Evolutionary conservation across 495 filamentous ascomycete species (phyloP), one percentile per base, ranked within the genome.

Genomic region (Penicillium subrubescens): DNA sequence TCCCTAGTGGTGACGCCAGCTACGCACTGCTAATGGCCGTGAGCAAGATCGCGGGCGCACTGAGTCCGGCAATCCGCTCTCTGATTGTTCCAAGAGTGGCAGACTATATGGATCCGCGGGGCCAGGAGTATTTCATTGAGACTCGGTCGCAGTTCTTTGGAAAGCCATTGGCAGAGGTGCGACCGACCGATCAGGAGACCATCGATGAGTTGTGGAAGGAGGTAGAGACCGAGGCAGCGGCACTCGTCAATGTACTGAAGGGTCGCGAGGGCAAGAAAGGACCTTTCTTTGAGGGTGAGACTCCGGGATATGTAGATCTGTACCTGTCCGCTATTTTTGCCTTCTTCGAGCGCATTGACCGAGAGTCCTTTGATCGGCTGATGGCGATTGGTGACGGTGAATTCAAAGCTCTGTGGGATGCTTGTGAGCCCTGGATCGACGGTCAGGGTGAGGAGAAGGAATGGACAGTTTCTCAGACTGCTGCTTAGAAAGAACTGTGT

Each of bases 1-100:
- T 77, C 57, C 76, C 75, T 6, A 75, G 70, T 10, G 76, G 73
- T 12, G 75, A 74, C 46, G 70, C 75, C 12, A 75, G 74, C 57
- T 73, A 71, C 46, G 66, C 74, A 14, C 57, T 77, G 14, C 14
- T 59, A 0, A 6, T 73, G 0, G 70, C 71, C 2, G 70, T 77
- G 27, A 19, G 82, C 68, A 88, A 89, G 67, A 76, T 88, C 39
- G 79, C 78, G 6, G 5, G n/a, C 3, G 14, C 23, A 0, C 44
- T 71, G 19, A 8, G 29, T 2, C 59, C 59, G 0, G 58, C 15
- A 5, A 35, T 66, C 23, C 37, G 39, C 14, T 4, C 37, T 6
- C 27, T 72, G n/a, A 34, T 76, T 10, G 31, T 76, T 6, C 72
- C 75, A 2, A 65, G 46, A 7, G 70, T 75, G 3, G 54, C 61